Conservation (phyloP, 371 early-diverging fungal species). For the Batrachochytrium dendrobatidis region DNA sequence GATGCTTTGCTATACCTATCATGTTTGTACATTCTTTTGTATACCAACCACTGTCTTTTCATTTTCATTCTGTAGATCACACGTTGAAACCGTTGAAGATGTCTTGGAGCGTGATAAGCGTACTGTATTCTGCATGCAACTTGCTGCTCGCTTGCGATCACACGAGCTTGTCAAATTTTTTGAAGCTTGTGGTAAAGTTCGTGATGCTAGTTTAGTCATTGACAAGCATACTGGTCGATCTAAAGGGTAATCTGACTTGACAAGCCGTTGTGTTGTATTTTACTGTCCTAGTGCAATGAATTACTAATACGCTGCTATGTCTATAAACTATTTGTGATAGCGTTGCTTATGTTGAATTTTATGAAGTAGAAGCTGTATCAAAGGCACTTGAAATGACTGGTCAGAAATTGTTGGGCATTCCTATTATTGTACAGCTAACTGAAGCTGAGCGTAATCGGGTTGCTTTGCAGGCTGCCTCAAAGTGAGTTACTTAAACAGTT, state of each 20-base stretch:
- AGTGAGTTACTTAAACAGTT: conserved; percentile 6
- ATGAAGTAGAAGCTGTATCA: conserved; percentile 72
- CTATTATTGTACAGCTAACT: conserved; percentile 83
- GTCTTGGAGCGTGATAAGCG: conserved; percentile 72
- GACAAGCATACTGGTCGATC: conserved; percentile 84
- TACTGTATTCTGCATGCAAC: conserved; percentile 91
- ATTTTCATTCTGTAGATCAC: too few species aligned
- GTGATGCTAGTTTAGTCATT: conserved; percentile 80
- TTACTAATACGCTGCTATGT: conserved; percentile 1
- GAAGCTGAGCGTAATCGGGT: conserved; percentile 90
- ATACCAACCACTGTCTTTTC: too few species aligned
- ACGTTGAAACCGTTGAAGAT: too few species aligned
- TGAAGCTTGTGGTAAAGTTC: conserved; percentile 69
- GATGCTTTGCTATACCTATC: too few species aligned
- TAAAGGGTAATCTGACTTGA: conserved; percentile 64
- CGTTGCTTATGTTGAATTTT: conserved; percentile 88
- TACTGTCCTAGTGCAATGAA: not conserved
- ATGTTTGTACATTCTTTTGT: too few species aligned
- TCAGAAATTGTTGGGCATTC: conserved; percentile 87
- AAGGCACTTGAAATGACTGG: conserved; percentile 81
- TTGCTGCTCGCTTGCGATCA: conserved; percentile 70
- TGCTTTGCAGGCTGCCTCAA: conserved; percentile 38
- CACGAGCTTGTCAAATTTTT: conserved; percentile 88
- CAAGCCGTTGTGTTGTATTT: too few species aligned
- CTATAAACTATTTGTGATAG: conserved; percentile 13